Evolutionary conservation across 768 basidiomycete genomes (phyloP), one percentile per base, ranked within the genome.

Genomic region (Calocera cornea): DNA sequence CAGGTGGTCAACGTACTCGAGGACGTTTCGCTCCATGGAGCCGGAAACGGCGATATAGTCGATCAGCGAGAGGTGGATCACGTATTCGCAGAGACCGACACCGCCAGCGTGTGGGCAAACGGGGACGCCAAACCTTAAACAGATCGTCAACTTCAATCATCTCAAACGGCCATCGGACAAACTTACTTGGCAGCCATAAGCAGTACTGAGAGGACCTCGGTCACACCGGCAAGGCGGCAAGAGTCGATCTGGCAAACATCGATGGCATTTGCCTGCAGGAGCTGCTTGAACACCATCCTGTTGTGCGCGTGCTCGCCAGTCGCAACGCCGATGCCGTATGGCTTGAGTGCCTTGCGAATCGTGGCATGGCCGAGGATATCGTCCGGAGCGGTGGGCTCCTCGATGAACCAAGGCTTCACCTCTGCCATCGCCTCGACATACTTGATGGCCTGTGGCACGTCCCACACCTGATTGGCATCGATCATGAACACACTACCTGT

Each of bases 271-370:
- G 78, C 76, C 64, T 79, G 78, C 2, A 80, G 75, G 11, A 80
- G 73, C 68, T 80, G 79, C 73, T 80, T 80, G 76, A 80, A 80
- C 24, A 75, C 69, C 71, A 78, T 77, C 24, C 76, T 64, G 73
- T 79, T 80, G 72, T 80, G 79, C 11, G 75, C 77, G 66, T 80
- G 79, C 71, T 80, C 79, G 11, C 79, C 79, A 1, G 79, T 80
- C 1, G 79, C 79, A 7, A 80, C 79, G 19, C 78, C 77, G 64
- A 80, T 77, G 7, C 75, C 75, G 66, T 75, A 66, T 0, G 77
- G 77, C 70, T 77, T 77, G 33, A 80, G 73, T 1, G 72, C 76
- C 40, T 69, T 70, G 22, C 74, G 71, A 54, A 75, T 75, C n/a
- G 66, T 41, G 16, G 73, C 73, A 49, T 75, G 74, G 17, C 79